phyloP scores from a whole-genome alignment of 805 yeast species.

The Nakazawaea wyomingensis region DNA sequence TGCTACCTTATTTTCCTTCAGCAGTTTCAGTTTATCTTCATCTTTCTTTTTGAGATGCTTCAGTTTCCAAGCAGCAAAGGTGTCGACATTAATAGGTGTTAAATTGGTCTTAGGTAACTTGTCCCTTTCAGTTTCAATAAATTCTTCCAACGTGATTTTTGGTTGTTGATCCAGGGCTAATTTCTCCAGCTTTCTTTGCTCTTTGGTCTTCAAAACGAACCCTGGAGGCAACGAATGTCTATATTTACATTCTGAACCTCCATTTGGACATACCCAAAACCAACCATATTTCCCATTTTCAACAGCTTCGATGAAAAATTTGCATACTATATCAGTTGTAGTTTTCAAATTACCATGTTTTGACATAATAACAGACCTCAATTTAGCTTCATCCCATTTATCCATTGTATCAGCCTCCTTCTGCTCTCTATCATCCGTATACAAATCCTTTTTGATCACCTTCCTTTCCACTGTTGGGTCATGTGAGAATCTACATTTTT shows the following conservation, averaged over 20 bases:
- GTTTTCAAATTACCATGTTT: constrained; percentile 94
- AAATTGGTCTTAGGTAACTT: constrained; percentile 66
- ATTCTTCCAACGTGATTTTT: constrained; percentile 90
- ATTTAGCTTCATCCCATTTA: constrained; percentile 93
- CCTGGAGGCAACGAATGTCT: constrained; percentile 96
- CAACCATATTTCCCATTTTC: constrained; percentile 98
- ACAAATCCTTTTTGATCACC: constrained; percentile 84
- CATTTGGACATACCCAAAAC: constrained; percentile 98
- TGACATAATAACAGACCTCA: constrained; percentile 77
- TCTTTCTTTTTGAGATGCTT: constrained; percentile 57
- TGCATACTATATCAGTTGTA: constrained; percentile 93
- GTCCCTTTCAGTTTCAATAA: constrained; percentile 88
- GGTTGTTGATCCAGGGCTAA: constrained; percentile 81
- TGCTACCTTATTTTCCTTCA: constrained; percentile 38
- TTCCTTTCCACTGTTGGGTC: constrained; percentile 82
- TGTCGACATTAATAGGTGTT: constrained; percentile 82
- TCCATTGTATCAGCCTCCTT: constrained; percentile 89
- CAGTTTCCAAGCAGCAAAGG: constrained; percentile 80
- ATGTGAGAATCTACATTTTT: constrained; percentile 89
- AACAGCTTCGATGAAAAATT: constrained; percentile 90
- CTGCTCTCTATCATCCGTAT: constrained; percentile 76
- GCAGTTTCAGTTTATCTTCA: constrained; percentile 19
- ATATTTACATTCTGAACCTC: constrained; percentile 90
- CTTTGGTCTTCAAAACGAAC: constrained; percentile 93
- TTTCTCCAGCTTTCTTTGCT: constrained; percentile 85